Conservation (phyloP, 1,139 yeast species). For the Blastobotrys persicus region DNA sequence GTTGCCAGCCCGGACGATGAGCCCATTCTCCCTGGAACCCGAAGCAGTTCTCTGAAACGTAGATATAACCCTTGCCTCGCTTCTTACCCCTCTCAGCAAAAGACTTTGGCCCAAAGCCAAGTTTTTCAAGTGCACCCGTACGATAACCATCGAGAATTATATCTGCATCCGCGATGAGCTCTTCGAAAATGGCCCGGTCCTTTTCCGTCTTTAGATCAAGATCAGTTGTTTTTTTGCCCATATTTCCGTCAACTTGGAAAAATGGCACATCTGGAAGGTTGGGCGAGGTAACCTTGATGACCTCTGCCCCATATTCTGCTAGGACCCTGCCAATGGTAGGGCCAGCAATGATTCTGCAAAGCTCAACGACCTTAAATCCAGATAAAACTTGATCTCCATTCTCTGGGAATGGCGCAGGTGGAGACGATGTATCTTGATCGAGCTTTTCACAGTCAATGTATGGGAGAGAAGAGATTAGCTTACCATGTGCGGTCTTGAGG, state of each 20-base stretch:
- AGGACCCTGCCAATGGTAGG: slow-evolving; percentile 38
- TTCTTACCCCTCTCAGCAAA: slow-evolving; percentile 31
- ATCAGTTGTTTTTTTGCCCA: slow-evolving; percentile 39
- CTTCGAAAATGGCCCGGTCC: slow-evolving; percentile 34
- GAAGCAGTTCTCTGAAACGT: slow-evolving; percentile 40
- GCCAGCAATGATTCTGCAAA: slow-evolving; percentile 40
- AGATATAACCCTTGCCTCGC: slow-evolving; percentile 38
- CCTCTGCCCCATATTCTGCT: slow-evolving; percentile 41
- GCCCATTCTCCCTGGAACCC: slow-evolving; percentile 39
- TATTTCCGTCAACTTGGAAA: slow-evolving; percentile 38
- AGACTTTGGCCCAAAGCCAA: slow-evolving; percentile 36
- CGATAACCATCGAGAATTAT: slow-evolving; percentile 38
- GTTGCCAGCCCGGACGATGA: slow-evolving; percentile 42
- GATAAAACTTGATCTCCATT: slow-evolving; percentile 26
- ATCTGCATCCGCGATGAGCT: slow-evolving; percentile 36
- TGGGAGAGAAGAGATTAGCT: slow-evolving; percentile 29
- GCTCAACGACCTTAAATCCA: slow-evolving; percentile 38
- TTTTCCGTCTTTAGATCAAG: slow-evolving; percentile 33
- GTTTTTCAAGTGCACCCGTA: slow-evolving; percentile 34
- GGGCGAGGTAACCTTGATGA: slow-evolving; percentile 36
- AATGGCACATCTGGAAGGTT: slow-evolving; percentile 39
- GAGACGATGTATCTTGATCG: slow-evolving; percentile 27
- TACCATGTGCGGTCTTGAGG: slow-evolving; percentile 36
- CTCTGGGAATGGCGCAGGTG: slow-evolving; percentile 30
- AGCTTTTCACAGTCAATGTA: slow-evolving; percentile 31